Base-by-base conservation (phyloP, 805 yeast genomes). In the Metschnikowia cubensis region DNA sequence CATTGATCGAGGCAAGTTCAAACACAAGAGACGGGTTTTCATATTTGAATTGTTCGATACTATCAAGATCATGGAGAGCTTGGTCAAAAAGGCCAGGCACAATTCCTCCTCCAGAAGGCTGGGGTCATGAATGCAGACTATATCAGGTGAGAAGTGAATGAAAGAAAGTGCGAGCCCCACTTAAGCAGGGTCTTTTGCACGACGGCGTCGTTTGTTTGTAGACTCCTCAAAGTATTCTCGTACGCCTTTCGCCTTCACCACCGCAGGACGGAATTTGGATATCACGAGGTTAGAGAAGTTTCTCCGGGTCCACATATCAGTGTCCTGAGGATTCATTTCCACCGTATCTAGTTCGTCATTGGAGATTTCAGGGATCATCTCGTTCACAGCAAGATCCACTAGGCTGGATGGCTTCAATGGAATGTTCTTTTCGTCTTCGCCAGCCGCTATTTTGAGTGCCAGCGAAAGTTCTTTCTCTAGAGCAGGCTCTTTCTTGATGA, bases 21-120 rank as follows among this genome's bases (percentile, higher is more conserved):
- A 84, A 55, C 81, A 79, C 47, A 79, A 80, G 3, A 81, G 81
- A 17, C 70, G 96, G 35, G 75, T 81, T 54, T 85, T 83, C 59
- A 69, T 89, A 14, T 77, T 84, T 58, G 91, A 84, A 39, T 68
- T 86, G 47, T 55, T 66, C 21, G 78, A 80, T 48, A 77, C 78
- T 54, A 71, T 76, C 11, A 70, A 70, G 32, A 69, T 82, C 40
- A 66, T 85, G 62, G 88, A 83, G 51, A 65, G 66, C 11, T 56
- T 83, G 45, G 71, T 81, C 34, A 74, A 70, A 59, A 68, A 74
- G 45, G 81, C 79, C 49, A 66, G 77, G 31, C 71, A 65, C 50
- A 51, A 20, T 18, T 54, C 58, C 17, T 47, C 45, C 37, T 44
- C 46, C 6, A 41, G 40, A 22, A 35, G 48, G 15, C 20, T 13